A percentile compares a stretch with the other conserved stretches of the same genome.
phyloP scores from a whole-genome alignment of 2,329 filamentous ascomycete species.

The Penicillium sp. region DNA sequence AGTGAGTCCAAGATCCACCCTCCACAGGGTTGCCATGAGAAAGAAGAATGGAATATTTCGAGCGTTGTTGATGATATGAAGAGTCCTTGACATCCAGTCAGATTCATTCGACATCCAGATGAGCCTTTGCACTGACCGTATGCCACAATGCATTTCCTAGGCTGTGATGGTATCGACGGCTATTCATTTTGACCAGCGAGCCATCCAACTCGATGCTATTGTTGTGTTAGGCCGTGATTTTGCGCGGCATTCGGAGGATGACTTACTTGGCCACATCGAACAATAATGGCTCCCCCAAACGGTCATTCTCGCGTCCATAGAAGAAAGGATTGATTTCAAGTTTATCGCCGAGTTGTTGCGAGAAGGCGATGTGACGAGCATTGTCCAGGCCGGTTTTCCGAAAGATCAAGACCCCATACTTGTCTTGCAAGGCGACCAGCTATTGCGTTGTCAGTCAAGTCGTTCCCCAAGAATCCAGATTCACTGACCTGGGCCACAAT shows the following conservation, averaged over 20 bases:
- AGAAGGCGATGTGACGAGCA: constrained; percentile 24
- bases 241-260: neutral
- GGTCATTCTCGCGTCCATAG: constrained; percentile 25
- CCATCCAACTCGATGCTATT: constrained; percentile 18
- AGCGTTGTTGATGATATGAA: constrained; percentile 28
- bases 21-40: constrained; percentile 20
- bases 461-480: neutral
- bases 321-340: constrained; percentile 30
- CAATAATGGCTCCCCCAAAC: constrained; percentile 22
- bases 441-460: constrained; percentile 6
- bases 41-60: constrained; percentile 26
- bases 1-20: constrained; percentile 23
- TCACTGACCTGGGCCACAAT: constrained; percentile 12
- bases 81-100: constrained; percentile 16
- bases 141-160: constrained; percentile 30
- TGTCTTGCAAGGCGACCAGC: constrained; percentile 25
- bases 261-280: constrained; percentile 27
- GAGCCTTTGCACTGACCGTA: constrained; percentile 11
- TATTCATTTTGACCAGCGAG: constrained; percentile 19
- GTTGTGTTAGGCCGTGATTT: neutral
- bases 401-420: constrained; percentile 25
- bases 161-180: constrained; percentile 25
- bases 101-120: neutral
- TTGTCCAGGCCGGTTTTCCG: constrained; percentile 24
- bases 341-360: constrained; percentile 22